Evolutionary conservation across 1,284 basidiomycete genomes (phyloP), one percentile per base, ranked within the genome.

Genomic region (Pseudozyma sp.): DNA sequence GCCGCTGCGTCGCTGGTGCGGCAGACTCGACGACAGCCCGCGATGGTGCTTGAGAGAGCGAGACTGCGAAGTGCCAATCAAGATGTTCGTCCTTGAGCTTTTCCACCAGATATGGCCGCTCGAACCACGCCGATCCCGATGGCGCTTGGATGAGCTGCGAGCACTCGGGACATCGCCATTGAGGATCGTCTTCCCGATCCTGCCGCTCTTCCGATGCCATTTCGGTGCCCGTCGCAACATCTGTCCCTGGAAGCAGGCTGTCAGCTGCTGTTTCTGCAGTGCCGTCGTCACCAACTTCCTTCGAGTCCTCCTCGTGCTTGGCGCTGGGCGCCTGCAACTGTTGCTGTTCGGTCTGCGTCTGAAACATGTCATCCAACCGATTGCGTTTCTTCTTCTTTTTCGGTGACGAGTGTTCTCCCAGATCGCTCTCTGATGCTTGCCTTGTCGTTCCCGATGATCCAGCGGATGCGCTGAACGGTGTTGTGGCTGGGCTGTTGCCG

Each of bases 31-130:
- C 48, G 11, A 46, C 29, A 11, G 49, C 43, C 19, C 45, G 35
- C 0, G 55, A n/a, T 35, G 59, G 59, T 10, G 64, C 71, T 35
- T 75, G 68, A 13, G 73, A 75, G 14, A 75, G 65, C 5, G 65
- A 62, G n/a, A 79, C 54, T 43, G 79, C 79, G 58, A 79, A 78
- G 34, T 80, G 79, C 70, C 71, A 80, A 55, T 80, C 79, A 16
- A 68, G 61, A 50, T 80, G 79, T 53, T 80, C 79, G 44, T 80
- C 68, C 44, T 68, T 62, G 33, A 71, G 54, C 47, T 61, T 68
- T 48, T 68, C 61, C 6, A 75, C 50, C 19, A 75, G 46, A 24
- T 71, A 75, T 1, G 68, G 64, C 52, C 56, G 52, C 33, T 75
- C 72, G 48, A 75, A 70, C 65, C 65, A 60, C 5, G 71, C 58